These are phyloP conservation scores for Coemansia sp. DNA, from an alignment of 192 early-diverging fungal species.

Conservation along the genomic window DNA sequence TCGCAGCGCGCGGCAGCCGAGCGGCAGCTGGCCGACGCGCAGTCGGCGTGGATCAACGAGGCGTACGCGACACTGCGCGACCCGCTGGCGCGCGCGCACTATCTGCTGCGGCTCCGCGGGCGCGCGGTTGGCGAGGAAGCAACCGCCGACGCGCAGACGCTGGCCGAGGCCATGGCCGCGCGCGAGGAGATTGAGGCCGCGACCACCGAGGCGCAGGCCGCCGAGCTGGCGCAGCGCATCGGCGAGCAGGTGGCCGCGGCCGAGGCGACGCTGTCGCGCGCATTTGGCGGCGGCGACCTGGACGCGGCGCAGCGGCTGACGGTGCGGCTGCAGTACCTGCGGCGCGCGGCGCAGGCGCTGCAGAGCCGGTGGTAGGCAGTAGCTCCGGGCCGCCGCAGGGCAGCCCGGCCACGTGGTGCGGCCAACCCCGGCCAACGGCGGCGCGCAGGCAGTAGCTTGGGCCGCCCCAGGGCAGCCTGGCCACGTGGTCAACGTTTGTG, in stretches of 20 bases:
- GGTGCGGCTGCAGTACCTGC: slow-evolving; percentile 67
- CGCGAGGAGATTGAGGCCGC: slow-evolving; percentile 74
- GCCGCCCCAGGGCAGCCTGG: too few relatives aligned
- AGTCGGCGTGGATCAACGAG: slow-evolving; percentile 83
- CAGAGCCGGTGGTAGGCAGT: too few relatives aligned
- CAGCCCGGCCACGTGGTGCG: background rate
- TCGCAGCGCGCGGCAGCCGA: slow-evolving; percentile 43
- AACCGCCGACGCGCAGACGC: slow-evolving; percentile 60
- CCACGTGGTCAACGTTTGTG: too few relatives aligned
- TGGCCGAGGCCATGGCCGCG: slow-evolving; percentile 80
- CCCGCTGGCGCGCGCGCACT: slow-evolving; percentile 76
- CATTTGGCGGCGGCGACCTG: slow-evolving; percentile 57
- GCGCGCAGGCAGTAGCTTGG: too few relatives aligned
- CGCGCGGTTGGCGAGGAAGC: slow-evolving; percentile 58
- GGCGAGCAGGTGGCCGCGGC: slow-evolving; percentile 47
- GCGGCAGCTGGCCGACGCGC: slow-evolving; percentile 43
- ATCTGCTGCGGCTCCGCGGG: slow-evolving; percentile 64
- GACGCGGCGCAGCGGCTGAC: slow-evolving; percentile 60
- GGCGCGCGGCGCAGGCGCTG: slow-evolving; percentile 33
- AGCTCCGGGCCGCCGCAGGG: slow-evolving; percentile 27
- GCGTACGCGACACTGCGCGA: slow-evolving; percentile 75
- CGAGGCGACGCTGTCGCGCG: slow-evolving; percentile 41
- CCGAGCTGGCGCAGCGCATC: slow-evolving; percentile 57
- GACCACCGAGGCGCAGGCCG: slow-evolving; percentile 58
- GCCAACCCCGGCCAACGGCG: too few relatives aligned